These are phyloP conservation scores for Colletotrichum sp. DNA, from an alignment of 2,329 filamentous ascomycete species.

Conservation along the genomic window DNA sequence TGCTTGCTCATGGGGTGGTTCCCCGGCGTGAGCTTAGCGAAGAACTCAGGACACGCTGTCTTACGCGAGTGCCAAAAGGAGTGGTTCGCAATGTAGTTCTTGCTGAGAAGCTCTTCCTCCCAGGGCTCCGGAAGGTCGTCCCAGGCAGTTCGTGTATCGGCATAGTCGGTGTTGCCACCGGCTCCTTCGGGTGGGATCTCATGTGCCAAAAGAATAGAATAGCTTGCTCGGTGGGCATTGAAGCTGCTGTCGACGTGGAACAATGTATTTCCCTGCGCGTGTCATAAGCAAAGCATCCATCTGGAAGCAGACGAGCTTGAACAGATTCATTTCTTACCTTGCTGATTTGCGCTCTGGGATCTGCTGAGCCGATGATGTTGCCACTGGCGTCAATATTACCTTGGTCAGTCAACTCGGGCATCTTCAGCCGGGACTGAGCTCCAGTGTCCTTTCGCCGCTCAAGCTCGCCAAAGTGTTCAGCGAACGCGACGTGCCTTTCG, in stretches of 20 bases:
- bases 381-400: conserved; percentile 56
- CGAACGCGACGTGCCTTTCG: conserved; percentile 54
- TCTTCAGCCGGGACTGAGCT: not conserved
- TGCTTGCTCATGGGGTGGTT: conserved; percentile 47
- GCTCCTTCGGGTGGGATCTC: conserved; percentile 50
- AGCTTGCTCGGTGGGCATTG: conserved; percentile 58
- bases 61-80: conserved; percentile 59
- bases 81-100: conserved; percentile 53
- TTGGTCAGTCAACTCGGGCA: conserved; percentile 57
- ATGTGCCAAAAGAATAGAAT: conserved; percentile 55
- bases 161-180: conserved; percentile 58
- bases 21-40: conserved; percentile 47
- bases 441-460: conserved; percentile 8
- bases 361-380: conserved; percentile 28
- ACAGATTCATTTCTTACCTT: conserved; percentile 30
- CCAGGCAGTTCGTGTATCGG: conserved; percentile 57
- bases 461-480: conserved; percentile 55
- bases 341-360: conserved; percentile 44
- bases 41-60: conserved; percentile 52
- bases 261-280: conserved; percentile 47
- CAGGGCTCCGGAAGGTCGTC: conserved; percentile 45
- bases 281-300: not conserved
- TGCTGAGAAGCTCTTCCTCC: conserved; percentile 35
- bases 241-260: conserved; percentile 63
- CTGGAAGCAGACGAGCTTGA: not conserved